phyloP scores from a whole-genome alignment of 1,284 basidiomycete genomes.

The Agroathelia rolfsii region DNA sequence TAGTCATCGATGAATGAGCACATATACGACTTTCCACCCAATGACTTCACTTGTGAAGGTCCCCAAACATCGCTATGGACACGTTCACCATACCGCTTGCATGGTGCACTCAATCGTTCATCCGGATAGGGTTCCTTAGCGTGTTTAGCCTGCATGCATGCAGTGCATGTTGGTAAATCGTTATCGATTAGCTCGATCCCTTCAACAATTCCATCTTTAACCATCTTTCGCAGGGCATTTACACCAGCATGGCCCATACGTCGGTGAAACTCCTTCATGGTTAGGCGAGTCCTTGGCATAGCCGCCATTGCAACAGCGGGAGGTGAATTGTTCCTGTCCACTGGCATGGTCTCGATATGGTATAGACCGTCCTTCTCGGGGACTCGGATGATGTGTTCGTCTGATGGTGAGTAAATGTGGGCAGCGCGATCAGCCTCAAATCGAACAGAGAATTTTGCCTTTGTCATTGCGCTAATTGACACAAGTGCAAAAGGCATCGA shows the following conservation, averaged over 20 bases:
- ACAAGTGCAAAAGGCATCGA: too few species aligned
- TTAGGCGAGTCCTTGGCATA: too few species aligned
- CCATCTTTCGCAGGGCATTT: slow-evolving; percentile 15
- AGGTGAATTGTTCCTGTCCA: too few species aligned
- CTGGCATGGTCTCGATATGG: too few species aligned
- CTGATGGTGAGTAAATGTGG: too few species aligned
- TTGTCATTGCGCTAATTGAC: too few species aligned
- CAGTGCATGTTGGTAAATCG: slow-evolving; percentile 18
- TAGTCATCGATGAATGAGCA: slow-evolving; percentile 19
- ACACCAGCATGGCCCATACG: slow-evolving; percentile 27
- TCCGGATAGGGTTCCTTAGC: slow-evolving; percentile 20
- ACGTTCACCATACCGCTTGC: slow-evolving; percentile 16
- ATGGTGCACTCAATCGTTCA: slow-evolving; percentile 10
- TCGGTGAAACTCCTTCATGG: too few species aligned
- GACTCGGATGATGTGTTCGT: too few species aligned
- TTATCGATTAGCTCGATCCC: slow-evolving; percentile 20
- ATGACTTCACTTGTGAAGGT: slow-evolving; percentile 14
- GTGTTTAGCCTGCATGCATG: slow-evolving; percentile 26
- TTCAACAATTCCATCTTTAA: slow-evolving; percentile 17
- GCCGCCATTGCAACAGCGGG: too few species aligned
- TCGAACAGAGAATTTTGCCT: too few species aligned
- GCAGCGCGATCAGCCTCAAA: too few species aligned
- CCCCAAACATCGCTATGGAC: slow-evolving; percentile 23
- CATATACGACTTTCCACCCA: slow-evolving; percentile 19
- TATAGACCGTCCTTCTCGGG: too few species aligned